phyloP scores from a whole-genome alignment of 345 rosid genomes.

The Eucalyptus cladocalyx region DNA sequence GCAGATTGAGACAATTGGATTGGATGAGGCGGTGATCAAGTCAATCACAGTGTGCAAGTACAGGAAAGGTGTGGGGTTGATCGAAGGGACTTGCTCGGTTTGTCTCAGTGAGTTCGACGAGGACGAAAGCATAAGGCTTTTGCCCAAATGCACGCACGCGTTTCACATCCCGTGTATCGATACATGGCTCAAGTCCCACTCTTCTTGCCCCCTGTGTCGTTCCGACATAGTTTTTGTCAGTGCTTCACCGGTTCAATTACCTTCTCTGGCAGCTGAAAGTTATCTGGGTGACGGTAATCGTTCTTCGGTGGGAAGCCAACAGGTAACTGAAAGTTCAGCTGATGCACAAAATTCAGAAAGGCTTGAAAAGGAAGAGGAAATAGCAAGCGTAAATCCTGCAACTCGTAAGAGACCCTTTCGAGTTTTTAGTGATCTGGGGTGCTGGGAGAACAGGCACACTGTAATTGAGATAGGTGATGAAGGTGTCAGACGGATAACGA shows the following conservation, averaged over 20 bases:
- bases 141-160: constrained; percentile 82
- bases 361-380: neutral
- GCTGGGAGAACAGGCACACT: constrained; percentile 11
- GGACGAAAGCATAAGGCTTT: constrained; percentile 63
- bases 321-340: neutral
- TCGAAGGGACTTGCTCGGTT: constrained; percentile 71
- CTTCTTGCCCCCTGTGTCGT: constrained; percentile 87
- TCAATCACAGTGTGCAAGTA: constrained; percentile 57
- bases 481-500: constrained; percentile 5
- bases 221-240: constrained; percentile 36
- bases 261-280: constrained; percentile 1
- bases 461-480: constrained; percentile 27
- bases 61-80: constrained; percentile 36
- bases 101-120: constrained; percentile 88
- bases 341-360: constrained; percentile 1
- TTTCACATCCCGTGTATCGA: constrained; percentile 87
- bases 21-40: constrained; percentile 68
- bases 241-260: constrained; percentile 3
- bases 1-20: constrained; percentile 29
- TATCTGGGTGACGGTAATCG: neutral
- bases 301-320: neutral
- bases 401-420: constrained; percentile 8
- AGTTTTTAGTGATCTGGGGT: constrained; percentile 21
- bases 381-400: neutral
- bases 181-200: constrained; percentile 81